A percentile compares a stretch with the other conserved stretches of the same genome.
These are phyloP conservation scores for Periconia sp. DNA, from an alignment of 2,329 filamentous ascomycete genomes.

Conservation along the genomic window DNA sequence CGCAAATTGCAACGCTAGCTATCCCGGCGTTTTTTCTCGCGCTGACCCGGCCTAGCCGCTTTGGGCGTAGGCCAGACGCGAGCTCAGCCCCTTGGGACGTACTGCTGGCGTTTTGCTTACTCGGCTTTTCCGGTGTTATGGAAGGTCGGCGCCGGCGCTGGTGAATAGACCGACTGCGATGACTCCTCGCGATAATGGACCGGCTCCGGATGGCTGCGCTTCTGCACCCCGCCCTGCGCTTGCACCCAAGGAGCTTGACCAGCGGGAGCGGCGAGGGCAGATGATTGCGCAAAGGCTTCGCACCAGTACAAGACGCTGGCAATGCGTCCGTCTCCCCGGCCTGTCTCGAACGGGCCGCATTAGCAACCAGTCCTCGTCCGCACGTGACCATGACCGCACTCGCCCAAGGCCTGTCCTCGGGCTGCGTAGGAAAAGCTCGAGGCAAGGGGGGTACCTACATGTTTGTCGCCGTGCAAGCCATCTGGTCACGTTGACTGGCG, in stretches of 20 bases:
- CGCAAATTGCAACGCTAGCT: slow-evolving; percentile 10
- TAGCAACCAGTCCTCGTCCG: slow-evolving; percentile 7
- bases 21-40: slow-evolving; percentile 27
- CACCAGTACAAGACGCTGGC: slow-evolving; percentile 5
- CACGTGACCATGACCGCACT: slow-evolving; percentile 8
- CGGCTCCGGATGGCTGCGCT: slow-evolving; percentile 17
- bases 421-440: no score
- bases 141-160: slow-evolving; percentile 13
- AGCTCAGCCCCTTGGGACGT: slow-evolving; percentile 9
- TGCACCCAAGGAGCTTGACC: slow-evolving; percentile 8
- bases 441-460: no score
- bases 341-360: slow-evolving; percentile 17
- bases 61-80: slow-evolving; percentile 7
- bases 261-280: slow-evolving; percentile 10
- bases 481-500: background rate
- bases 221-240: slow-evolving; percentile 34
- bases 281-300: slow-evolving; percentile 9
- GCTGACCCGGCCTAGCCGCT: slow-evolving; percentile 14
- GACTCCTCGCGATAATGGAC: slow-evolving; percentile 32
- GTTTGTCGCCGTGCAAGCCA: background rate
- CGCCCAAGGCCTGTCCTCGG: background rate
- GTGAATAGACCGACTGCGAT: slow-evolving; percentile 1
- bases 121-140: slow-evolving; percentile 15
- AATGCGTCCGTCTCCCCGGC: background rate
- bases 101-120: slow-evolving; percentile 1